Evolutionary conservation across 805 yeast species (phyloP), one percentile per base, ranked within the genome.

Genomic region (Starmera quercuum): DNA sequence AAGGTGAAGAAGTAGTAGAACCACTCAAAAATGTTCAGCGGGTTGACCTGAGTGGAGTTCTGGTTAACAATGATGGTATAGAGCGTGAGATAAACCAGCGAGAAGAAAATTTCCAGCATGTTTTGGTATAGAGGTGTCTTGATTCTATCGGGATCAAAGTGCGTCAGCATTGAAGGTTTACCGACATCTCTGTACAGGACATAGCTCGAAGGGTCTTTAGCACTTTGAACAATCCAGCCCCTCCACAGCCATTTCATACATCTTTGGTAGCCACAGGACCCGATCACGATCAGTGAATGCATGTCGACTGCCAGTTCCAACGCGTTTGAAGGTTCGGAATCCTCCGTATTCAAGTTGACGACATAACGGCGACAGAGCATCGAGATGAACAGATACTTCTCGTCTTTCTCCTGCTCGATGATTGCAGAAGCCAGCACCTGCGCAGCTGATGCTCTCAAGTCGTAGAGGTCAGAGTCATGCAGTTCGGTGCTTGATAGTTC

Each of bases 181-280:
- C 75, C 65, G 11, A 78, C 71, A 1, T 75, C 76, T 40, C 67
- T 71, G 54, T 80, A 84, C 36, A 78, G 49, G 18, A 74, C 78
- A 46, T 81, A 86, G 12, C 77, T 75, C 17, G 72, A 68, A 6
- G 92, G 84, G 50, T 84, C 85, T 11, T 54, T 56, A 10, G 77
- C 73, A 16, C 81, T 72, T 57, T 85, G 95, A 32, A 83, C 68
- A 41, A 86, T 83, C 95, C 95, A 84, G 20, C 96, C 96, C 36
- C 88, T 64, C 96, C 96, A 86, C 31, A 86, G 57, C 95, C 95
- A 86, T 44, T 79, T 76, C 48, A 85, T 70, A 59, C 95, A 84
- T 34, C 95, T 63, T 56, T 86, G 95, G 54, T 75, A 86, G 0
- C 95, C 95, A 7, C 80, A 63, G 0, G 94, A 75, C 2, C 86